Evolutionary conservation across 192 early-diverging fungal genomes (phyloP).

Genomic region (Coemansia sp.): DNA sequence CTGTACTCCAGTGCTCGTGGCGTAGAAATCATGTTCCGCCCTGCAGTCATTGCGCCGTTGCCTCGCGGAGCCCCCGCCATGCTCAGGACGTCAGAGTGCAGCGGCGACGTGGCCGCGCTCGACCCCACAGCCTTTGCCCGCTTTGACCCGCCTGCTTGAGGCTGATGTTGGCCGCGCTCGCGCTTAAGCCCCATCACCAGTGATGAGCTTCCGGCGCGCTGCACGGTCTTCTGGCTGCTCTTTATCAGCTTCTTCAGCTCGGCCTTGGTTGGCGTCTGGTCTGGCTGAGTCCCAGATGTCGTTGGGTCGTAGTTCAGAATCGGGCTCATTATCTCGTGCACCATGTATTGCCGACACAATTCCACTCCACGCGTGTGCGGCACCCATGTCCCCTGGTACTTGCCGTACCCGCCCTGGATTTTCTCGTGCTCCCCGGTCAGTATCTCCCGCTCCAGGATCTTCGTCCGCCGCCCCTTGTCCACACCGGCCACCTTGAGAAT

Average conservation of each 20-base stretch:
- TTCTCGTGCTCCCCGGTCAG: slow-evolving; percentile 88
- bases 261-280: slow-evolving; percentile 60
- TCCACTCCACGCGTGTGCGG: slow-evolving; percentile 80
- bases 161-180: slow-evolving; percentile 1
- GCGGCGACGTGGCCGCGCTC: slow-evolving; percentile 41
- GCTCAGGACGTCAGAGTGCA: slow-evolving; percentile 32
- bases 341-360: slow-evolving; percentile 77
- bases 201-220: not conserved
- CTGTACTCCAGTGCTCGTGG: not conserved
- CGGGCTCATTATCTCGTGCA: slow-evolving; percentile 68
- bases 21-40: not conserved
- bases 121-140: not conserved
- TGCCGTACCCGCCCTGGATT: slow-evolving; percentile 97
- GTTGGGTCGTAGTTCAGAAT: slow-evolving; percentile 77
- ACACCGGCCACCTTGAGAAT: slow-evolving; percentile 96
- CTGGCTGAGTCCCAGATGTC: slow-evolving; percentile 47
- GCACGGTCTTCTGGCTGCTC: slow-evolving; percentile 18
- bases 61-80: slow-evolving; percentile 15
- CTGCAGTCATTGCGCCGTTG: not conserved
- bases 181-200: slow-evolving; percentile 6
- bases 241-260: slow-evolving; percentile 35
- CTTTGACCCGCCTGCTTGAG: not conserved
- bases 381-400: slow-evolving; percentile 95
- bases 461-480: slow-evolving; percentile 87
- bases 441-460: slow-evolving; percentile 91